A percentile compares a stretch with the other conserved stretches of the same genome.
phyloP scores from a whole-genome alignment of 208 protist genomes.

The Leishmania tarentolae region DNA sequence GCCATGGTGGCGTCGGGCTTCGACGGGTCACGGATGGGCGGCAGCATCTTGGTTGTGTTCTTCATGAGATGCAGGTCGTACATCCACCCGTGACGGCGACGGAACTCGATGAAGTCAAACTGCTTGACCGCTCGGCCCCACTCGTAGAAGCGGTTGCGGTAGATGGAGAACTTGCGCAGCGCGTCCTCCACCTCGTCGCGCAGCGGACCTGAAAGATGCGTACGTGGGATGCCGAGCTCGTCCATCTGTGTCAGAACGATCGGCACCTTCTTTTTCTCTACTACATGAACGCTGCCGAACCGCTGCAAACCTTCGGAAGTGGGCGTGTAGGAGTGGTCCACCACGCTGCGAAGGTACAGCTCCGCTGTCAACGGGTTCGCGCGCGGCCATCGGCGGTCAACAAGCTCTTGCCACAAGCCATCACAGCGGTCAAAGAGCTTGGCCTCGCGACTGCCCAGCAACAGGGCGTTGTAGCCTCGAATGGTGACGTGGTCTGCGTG shows the following conservation, averaged over 20 bases:
- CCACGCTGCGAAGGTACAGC: slow-evolving; percentile 86
- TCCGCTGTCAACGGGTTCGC: slow-evolving; percentile 73
- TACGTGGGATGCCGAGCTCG: slow-evolving; percentile 79
- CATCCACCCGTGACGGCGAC: slow-evolving; percentile 87
- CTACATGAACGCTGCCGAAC: slow-evolving; percentile 78
- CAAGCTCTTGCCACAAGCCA: slow-evolving; percentile 78
- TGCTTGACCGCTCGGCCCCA: slow-evolving; percentile 91
- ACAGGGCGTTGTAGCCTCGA: slow-evolving; percentile 73
- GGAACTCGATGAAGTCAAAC: slow-evolving; percentile 92
- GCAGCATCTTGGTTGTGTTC: slow-evolving; percentile 67
- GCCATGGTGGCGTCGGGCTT: slow-evolving; percentile 60
- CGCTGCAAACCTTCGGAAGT: slow-evolving; percentile 66
- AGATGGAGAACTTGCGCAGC: slow-evolving; percentile 81
- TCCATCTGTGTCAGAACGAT: slow-evolving; percentile 84
- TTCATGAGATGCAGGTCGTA: slow-evolving; percentile 88
- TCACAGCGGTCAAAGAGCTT: slow-evolving; percentile 77
- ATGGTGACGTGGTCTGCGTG: slow-evolving; percentile 69
- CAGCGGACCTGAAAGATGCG: slow-evolving; percentile 77
- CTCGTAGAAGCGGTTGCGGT: slow-evolving; percentile 80
- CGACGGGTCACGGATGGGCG: slow-evolving; percentile 69
- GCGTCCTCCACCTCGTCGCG: slow-evolving; percentile 89
- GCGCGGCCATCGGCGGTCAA: slow-evolving; percentile 84
- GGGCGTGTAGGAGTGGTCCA: slow-evolving; percentile 87
- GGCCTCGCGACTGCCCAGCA: slow-evolving; percentile 80
- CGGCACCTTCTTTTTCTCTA: slow-evolving; percentile 91